Evolutionary conservation across 352 stramenopile genomes (phyloP), one percentile per base, ranked within the genome.

Genomic region (Phytophthora macrochlamydospora): DNA sequence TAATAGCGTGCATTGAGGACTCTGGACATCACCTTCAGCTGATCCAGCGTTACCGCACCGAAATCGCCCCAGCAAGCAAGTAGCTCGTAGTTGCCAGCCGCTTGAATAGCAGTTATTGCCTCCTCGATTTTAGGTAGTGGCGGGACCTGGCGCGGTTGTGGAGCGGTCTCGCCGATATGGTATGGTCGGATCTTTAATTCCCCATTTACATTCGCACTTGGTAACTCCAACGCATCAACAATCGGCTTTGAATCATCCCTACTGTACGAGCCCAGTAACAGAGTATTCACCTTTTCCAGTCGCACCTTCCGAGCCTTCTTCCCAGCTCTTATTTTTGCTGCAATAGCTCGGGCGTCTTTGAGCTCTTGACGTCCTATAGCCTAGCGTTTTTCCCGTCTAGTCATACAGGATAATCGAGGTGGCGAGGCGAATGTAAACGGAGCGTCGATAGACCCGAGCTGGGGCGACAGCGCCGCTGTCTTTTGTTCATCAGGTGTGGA

Each of bases 21-120:
- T 24, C 9, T 55, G 4, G 12, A 1, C 32, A 55, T 52, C 1
- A 7, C 30, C 1, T 66, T 29, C 14, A 60, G 28, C 12, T 58
- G 51, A 4, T 38, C 51, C 7, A 49, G 13, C 33, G 32, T 58
- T 14, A 24, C 9, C 24, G 12, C 49, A 3, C 29, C 50, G 24
- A 43, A 59, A 9, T 33, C 40, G 35, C 28, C n/a, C 51, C 50
- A 66, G 18, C 44, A 43, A 12, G 59, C 51, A 33, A 66, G 31
- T 5, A 54, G 13, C 3, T 64, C 13, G 1, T 46, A 7, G 2
- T 42, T 33, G 30, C 7, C 3, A 30, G 24, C 35, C 50, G 42
- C 46, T 58, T 12, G 7, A 7, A 59, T 56, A 31, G 38, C 3
- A 37, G 11, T 7, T 13, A 57, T 40, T 7, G 49, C 35, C 11